Evolutionary conservation across 768 basidiomycete genomes (phyloP).

Genomic region (Dentipellis sp.): DNA sequence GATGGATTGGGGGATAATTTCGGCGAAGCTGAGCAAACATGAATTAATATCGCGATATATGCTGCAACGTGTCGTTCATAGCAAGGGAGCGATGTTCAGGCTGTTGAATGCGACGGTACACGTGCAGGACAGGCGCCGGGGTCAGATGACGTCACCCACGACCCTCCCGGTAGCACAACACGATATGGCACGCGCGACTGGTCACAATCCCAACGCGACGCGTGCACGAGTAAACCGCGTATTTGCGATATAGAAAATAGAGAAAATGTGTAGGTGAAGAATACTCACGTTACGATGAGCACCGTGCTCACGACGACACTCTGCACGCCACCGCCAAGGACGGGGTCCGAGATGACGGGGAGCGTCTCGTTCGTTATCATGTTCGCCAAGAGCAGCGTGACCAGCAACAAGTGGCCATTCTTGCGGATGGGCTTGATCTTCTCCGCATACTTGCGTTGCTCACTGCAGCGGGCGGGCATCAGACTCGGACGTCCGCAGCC

Average conservation of each 20-base stretch:
- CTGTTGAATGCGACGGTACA: no score
- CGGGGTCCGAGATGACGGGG: constrained; percentile 72
- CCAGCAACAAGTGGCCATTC: constrained; percentile 76
- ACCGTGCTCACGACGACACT: constrained; percentile 78
- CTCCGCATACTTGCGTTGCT: constrained; percentile 72
- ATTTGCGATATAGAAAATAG: not conserved
- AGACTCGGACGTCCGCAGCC: not conserved
- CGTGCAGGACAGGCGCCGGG: no score
- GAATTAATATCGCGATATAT: not conserved
- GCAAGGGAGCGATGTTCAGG: not conserved
- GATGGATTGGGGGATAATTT: constrained; percentile 90
- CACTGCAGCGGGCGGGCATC: constrained; percentile 29
- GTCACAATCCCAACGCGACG: not conserved
- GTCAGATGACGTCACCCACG: not conserved
- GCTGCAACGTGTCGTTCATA: not conserved
- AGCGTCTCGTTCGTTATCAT: constrained; percentile 90
- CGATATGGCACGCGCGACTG: not conserved
- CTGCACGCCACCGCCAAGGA: constrained; percentile 71
- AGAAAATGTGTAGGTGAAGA: not conserved
- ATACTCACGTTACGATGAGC: constrained; percentile 77
- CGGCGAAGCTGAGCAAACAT: constrained; percentile 57
- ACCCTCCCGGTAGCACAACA: not conserved
- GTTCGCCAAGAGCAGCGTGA: constrained; percentile 76
- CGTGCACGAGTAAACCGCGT: not conserved
- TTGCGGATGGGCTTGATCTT: constrained; percentile 82